Evolutionary conservation across 2,329 filamentous ascomycete species (phyloP).

Genomic region (Daldinia eschscholtzii): DNA sequence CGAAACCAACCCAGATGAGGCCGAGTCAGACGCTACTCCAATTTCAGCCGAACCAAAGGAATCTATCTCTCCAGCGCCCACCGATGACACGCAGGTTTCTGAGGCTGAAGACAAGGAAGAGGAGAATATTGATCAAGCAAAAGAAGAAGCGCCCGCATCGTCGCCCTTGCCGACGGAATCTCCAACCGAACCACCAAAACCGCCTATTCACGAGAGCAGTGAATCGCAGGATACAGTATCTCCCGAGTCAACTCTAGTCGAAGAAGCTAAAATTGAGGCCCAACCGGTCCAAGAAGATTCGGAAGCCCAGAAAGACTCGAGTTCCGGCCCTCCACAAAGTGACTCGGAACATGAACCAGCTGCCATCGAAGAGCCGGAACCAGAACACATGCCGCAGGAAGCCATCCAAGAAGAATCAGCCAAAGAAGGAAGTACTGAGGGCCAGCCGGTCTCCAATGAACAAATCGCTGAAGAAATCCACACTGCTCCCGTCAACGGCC

Average conservation of each 20-base stretch:
- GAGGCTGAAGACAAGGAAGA: slow-evolving; percentile 49
- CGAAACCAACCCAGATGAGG: slow-evolving; percentile 19
- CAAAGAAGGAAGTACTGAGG: neutral
- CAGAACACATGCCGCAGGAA: neutral
- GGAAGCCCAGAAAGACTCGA: no score
- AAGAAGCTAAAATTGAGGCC: slow-evolving; percentile 17
- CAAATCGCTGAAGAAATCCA: neutral
- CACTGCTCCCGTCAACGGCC: neutral
- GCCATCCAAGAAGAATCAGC: neutral
- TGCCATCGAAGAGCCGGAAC: neutral
- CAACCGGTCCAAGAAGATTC: neutral
- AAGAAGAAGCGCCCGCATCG: slow-evolving; percentile 33
- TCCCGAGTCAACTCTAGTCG: slow-evolving; percentile 1
- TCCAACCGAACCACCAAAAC: slow-evolving; percentile 11
- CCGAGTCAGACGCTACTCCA: slow-evolving; percentile 15
- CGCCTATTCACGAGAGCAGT: slow-evolving; percentile 10
- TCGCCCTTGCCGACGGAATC: slow-evolving; percentile 13
- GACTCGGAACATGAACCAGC: neutral
- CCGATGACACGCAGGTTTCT: slow-evolving; percentile 23
- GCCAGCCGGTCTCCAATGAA: neutral
- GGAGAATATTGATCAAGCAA: slow-evolving; percentile 41
- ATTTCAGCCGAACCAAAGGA: slow-evolving; percentile 21
- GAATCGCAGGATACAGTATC: slow-evolving; percentile 3
- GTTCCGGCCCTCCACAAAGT: neutral
- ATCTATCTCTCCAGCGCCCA: slow-evolving; percentile 14